These are phyloP conservation scores for Cyclostephanos invisitatus DNA, from an alignment of 108 stramenopile species.

Conservation along the genomic window DNA sequence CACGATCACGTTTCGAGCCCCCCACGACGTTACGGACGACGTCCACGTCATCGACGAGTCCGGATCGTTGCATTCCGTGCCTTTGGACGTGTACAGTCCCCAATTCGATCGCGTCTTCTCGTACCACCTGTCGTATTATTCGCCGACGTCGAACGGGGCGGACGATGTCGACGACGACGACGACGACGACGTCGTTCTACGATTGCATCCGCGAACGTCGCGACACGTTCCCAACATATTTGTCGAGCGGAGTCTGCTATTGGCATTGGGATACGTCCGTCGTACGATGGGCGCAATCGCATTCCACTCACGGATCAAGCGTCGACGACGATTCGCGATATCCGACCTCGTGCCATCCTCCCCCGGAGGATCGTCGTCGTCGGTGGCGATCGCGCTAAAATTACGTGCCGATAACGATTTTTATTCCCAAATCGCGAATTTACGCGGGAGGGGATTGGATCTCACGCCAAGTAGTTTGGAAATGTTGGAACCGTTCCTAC, in stretches of 20 bases:
- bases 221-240: slow-evolving; percentile 62
- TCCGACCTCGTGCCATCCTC: not conserved
- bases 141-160: slow-evolving; percentile 23
- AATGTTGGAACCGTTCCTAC: slow-evolving; percentile 75
- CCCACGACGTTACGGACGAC: not conserved
- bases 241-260: slow-evolving; percentile 81
- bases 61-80: slow-evolving; percentile 17
- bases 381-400: slow-evolving; percentile 67
- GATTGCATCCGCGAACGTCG: slow-evolving; percentile 15
- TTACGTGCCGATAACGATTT: slow-evolving; percentile 97
- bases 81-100: slow-evolving; percentile 66
- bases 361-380: not conserved
- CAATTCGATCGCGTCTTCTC: slow-evolving; percentile 60
- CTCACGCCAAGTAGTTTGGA: slow-evolving; percentile 64
- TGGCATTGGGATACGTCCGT: slow-evolving; percentile 65
- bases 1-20: slow-evolving; percentile 55
- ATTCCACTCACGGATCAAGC: slow-evolving; percentile 30
- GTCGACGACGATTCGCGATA: slow-evolving; percentile 8
- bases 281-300: slow-evolving; percentile 23
- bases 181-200: slow-evolving; percentile 12
- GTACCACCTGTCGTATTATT: slow-evolving; percentile 41
- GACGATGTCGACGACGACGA: slow-evolving; percentile 11
- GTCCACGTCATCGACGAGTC: not conserved
- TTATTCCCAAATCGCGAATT: slow-evolving; percentile 84
- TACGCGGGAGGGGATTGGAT: slow-evolving; percentile 52